phyloP scores from a whole-genome alignment of 2,329 filamentous ascomycete species.

The Zymoseptoria tritici region DNA sequence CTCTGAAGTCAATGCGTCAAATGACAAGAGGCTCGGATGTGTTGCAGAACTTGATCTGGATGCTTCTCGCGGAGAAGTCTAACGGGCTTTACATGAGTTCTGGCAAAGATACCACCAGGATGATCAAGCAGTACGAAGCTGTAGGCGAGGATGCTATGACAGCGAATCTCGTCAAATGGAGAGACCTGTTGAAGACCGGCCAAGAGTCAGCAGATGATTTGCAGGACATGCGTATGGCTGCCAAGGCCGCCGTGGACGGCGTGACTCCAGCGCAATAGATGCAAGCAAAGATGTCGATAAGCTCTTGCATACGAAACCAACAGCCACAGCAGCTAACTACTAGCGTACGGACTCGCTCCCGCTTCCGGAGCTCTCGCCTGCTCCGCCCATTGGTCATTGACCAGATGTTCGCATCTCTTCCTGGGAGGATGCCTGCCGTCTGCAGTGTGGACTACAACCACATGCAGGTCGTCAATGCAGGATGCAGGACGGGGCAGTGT shows the following conservation, averaged over 20 bases:
- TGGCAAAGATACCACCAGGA: constrained; percentile 30
- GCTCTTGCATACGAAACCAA: no score
- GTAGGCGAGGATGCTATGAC: constrained; percentile 19
- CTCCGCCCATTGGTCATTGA: background rate
- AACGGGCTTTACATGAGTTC: constrained; percentile 28
- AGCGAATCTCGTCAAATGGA: constrained; percentile 22
- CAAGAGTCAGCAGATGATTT: constrained; percentile 19
- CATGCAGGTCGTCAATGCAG: background rate
- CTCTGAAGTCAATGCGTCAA: constrained; percentile 18
- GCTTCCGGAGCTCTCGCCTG: background rate
- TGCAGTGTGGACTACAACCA: background rate
- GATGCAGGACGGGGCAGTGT: background rate
- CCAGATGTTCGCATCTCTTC: background rate
- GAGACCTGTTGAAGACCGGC: constrained; percentile 25
- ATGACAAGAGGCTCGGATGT: constrained; percentile 26
- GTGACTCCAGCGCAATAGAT: background rate
- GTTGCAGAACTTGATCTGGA: constrained; percentile 30
- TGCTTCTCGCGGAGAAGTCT: constrained; percentile 21
- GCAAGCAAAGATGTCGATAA: background rate
- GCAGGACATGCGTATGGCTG: constrained; percentile 23
- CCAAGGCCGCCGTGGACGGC: constrained; percentile 15
- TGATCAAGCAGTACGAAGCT: constrained; percentile 27
- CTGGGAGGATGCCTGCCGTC: background rate
- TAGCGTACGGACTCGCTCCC: no score
- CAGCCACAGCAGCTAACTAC: no score